Evolutionary conservation across 768 basidiomycete species (phyloP), one percentile per base, ranked within the genome.

Genomic region (Phlegmacium glaucopus): DNA sequence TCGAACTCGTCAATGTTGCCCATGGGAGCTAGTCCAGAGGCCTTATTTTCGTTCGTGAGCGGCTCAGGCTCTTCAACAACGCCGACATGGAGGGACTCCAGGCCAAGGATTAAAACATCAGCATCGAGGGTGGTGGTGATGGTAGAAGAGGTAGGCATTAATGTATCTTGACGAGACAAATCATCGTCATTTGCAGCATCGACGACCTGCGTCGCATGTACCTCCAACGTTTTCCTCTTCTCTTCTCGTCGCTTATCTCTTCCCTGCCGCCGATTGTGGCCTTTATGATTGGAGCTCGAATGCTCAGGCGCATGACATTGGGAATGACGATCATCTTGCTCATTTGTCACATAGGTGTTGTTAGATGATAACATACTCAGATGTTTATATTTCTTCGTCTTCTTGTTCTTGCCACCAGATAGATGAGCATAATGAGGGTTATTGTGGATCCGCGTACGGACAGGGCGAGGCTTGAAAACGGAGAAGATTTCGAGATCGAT

Each of bases 381-480:
- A 51, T 60, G 63, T 34, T 68, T 71, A 39, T 64, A 59, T 59
- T 75, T 74, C 59, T 74, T 74, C 46, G 57, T 55, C 50, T 58
- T 65, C 42, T 66, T 73, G 55, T 37, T 62, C 67, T 76, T 72
- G 9, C 61, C 56, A 4, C 64, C 63, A n/a, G 55, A 56, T 37
- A 57, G 49, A 45, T 57, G 57, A 37, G 54, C 52, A 47, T 58
- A 54, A 47, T 66, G 59, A 17, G 59, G 44, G 42, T 62, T 60
- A 32, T 65, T 66, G 57, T 63, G 67, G 53, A 60, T 59, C 12
- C 69, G 71, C 7, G 64, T 67, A 44, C 78, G 81, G 53, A 77
- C 66, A 2, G 85, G 85, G 1, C 83, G 78, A 1, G 87, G 87
- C 55, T 89, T 88, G 69, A 79, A 87, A 9, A 90, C 87, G 3